A percentile compares a stretch with the other conserved stretches of the same genome.
These are phyloP conservation scores for Colletotrichum acutatum DNA, from an alignment of 2,329 filamentous ascomycete species.

Conservation along the genomic window DNA sequence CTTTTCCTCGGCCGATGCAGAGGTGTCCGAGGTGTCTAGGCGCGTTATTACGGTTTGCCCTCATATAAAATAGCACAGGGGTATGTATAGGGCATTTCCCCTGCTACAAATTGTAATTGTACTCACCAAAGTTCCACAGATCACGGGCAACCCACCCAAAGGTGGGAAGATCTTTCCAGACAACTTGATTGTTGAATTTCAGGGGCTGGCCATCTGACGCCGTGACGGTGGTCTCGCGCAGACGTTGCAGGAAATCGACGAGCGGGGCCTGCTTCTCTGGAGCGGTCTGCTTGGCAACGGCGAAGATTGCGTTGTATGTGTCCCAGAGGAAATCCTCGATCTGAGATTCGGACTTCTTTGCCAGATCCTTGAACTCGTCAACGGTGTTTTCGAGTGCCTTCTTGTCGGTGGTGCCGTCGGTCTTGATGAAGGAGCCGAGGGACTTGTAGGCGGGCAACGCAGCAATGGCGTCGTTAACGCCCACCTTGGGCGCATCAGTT, in stretches of 20 bases:
- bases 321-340: slow-evolving; percentile 38
- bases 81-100: no score
- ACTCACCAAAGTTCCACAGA: slow-evolving; percentile 42
- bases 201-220: slow-evolving; percentile 37
- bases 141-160: slow-evolving; percentile 42
- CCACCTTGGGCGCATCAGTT: neutral
- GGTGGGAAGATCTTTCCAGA: slow-evolving; percentile 44
- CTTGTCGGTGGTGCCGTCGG: neutral
- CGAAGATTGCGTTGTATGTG: slow-evolving; percentile 38
- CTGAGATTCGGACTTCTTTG: slow-evolving; percentile 10
- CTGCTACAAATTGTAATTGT: no score
- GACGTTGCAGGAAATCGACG: slow-evolving; percentile 38
- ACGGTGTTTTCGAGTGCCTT: slow-evolving; percentile 27
- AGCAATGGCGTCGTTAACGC: slow-evolving; percentile 4
- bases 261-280: slow-evolving; percentile 38
- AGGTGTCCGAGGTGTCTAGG: slow-evolving; percentile 35
- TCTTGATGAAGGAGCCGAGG: slow-evolving; percentile 15
- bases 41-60: neutral
- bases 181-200: slow-evolving; percentile 33
- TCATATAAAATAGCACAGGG: neutral
- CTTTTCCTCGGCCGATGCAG: slow-evolving; percentile 26
- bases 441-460: slow-evolving; percentile 27
- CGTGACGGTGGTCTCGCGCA: slow-evolving; percentile 34
- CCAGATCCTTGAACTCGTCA: slow-evolving; percentile 24
- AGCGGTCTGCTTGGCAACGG: slow-evolving; percentile 37